These are phyloP conservation scores for Exophiala bonariae DNA, from an alignment of 2,329 filamentous ascomycete species.

Conservation along the genomic window DNA sequence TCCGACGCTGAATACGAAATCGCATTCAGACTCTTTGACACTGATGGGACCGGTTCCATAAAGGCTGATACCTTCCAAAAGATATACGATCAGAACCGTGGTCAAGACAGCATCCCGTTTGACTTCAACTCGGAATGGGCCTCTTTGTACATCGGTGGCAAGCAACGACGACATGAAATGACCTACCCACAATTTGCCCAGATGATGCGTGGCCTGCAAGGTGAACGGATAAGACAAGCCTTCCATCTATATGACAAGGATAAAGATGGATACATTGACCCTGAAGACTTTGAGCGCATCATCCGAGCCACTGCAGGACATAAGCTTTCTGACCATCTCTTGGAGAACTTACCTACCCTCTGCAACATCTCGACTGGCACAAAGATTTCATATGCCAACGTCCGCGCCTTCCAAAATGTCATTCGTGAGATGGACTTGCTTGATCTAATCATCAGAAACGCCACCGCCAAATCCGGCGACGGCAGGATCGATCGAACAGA, in stretches of 20 bases:
- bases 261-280: constrained; percentile 90
- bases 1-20: constrained; percentile 99
- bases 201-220: constrained; percentile 94
- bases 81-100: constrained; percentile 85
- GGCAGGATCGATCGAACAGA: constrained; percentile 92
- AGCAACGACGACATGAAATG: constrained; percentile 83
- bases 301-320: constrained; percentile 89
- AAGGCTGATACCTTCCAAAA: constrained; percentile 86
- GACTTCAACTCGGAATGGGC: constrained; percentile 98
- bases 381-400: constrained; percentile 97
- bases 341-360: constrained; percentile 85
- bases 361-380: constrained; percentile 91
- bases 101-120: constrained; percentile 81
- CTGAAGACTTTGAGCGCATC: constrained; percentile 94
- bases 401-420: constrained; percentile 96
- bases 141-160: constrained; percentile 85
- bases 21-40: constrained; percentile 93
- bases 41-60: constrained; percentile 77
- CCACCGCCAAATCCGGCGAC: constrained; percentile 77
- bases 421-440: constrained; percentile 97
- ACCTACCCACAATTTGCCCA: constrained; percentile 97
- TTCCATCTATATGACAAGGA: constrained; percentile 91
- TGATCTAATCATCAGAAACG: constrained; percentile 87
- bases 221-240: constrained; percentile 91
- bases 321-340: constrained; percentile 94